Percentiles rank a stretch among this genome's conserved stretches.
These are phyloP conservation scores for Saxophila tyrrhenica DNA, from an alignment of 495 filamentous ascomycete genomes.

Conservation along the genomic window DNA sequence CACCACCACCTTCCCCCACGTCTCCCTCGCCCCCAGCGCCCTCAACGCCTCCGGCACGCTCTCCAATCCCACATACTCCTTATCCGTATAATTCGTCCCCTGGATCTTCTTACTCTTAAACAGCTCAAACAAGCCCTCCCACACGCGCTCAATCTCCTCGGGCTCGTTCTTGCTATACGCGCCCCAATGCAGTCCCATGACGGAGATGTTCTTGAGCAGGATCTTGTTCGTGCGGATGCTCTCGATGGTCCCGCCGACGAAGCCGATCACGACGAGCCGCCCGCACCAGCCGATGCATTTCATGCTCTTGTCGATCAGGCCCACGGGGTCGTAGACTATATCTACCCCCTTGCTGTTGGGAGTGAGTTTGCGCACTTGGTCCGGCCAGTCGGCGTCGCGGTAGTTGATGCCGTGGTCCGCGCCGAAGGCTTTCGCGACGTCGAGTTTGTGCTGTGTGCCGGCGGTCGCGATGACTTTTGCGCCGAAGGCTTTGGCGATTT, in stretches of 20 bases:
- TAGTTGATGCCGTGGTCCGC: constrained; percentile 81
- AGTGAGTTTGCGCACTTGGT: constrained; percentile 62
- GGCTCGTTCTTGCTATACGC: constrained; percentile 64
- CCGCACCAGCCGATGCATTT: constrained; percentile 92
- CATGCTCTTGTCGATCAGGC: constrained; percentile 68
- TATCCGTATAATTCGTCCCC: constrained; percentile 71
- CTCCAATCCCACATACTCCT: constrained; percentile 72
- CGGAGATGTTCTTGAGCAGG: constrained; percentile 81
- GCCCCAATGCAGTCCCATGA: constrained; percentile 90
- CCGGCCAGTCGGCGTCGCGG: constrained; percentile 56
- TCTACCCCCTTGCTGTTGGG: constrained; percentile 67
- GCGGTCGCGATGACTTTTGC: constrained; percentile 86
- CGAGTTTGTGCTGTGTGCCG: constrained; percentile 62
- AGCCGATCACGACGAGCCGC: constrained; percentile 75
- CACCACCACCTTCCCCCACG: constrained; percentile 94
- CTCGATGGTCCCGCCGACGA: constrained; percentile 80
- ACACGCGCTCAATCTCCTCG: constrained; percentile 59
- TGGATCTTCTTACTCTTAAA: constrained; percentile 67
- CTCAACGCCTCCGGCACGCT: constrained; percentile 64
- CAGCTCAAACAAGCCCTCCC: constrained; percentile 68
- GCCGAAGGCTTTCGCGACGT: constrained; percentile 66
- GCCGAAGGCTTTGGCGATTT: constrained; percentile 83
- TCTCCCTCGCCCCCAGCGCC: constrained; percentile 66
- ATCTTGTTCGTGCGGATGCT: constrained; percentile 87
- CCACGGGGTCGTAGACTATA: constrained; percentile 84